Conservation (phyloP, 116 monocot species). For the Iris pallida region DNA sequence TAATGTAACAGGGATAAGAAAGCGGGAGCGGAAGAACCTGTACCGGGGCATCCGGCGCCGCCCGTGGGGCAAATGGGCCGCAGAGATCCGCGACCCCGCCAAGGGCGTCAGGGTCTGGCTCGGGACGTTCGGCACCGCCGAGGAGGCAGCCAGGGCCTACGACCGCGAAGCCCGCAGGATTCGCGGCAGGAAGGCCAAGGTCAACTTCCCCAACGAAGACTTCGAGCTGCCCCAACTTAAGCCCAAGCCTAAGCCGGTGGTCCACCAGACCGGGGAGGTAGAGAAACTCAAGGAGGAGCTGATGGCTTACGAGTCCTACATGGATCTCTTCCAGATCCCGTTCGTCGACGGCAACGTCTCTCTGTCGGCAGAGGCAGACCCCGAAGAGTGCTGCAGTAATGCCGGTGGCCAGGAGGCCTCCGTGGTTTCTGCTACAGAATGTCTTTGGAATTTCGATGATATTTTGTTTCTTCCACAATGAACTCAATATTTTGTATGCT, state of each 20-base stretch:
- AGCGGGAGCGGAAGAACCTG: conserved; percentile 50
- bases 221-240: background rate
- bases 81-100: conserved; percentile 72
- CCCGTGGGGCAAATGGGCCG: conserved; percentile 91
- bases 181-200: conserved; percentile 77
- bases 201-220: conserved; percentile 76
- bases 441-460: conserved; percentile 13
- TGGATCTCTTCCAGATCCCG: conserved; percentile 2
- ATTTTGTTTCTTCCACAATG: background rate
- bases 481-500: too few relatives aligned
- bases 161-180: conserved; percentile 69
- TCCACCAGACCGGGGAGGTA: background rate
- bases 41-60: conserved; percentile 75
- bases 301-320: conserved; percentile 11
- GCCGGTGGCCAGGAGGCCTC: too few relatives aligned
- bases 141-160: conserved; percentile 81
- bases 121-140: conserved; percentile 64
- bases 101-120: conserved; percentile 87
- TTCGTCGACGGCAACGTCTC: background rate
- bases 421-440: background rate
- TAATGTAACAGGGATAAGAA: conserved; percentile 9
- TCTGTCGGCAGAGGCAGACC: background rate
- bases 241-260: background rate
- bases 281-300: conserved; percentile 12
- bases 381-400: background rate